A percentile compares a stretch with the other conserved stretches of the same genome.
phyloP scores from a whole-genome alignment of 208 protist genomes.

The Borovskyia barvae region DNA sequence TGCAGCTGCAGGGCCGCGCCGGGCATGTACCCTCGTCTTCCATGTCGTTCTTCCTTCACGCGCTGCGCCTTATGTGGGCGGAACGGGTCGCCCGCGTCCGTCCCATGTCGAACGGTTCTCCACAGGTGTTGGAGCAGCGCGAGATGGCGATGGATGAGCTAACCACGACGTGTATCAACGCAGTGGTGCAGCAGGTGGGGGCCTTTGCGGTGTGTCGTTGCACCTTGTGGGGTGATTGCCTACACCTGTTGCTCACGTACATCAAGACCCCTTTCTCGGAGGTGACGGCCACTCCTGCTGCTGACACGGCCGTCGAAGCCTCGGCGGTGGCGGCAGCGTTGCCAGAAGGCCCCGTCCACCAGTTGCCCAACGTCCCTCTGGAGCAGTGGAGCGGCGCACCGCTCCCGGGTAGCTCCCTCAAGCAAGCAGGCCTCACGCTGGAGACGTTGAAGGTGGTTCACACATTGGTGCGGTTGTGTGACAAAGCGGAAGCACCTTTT shows the following conservation, averaged over 20 bases:
- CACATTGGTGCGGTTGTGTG: conserved; percentile 49
- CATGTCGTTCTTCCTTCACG: conserved; percentile 18
- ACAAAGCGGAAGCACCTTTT: conserved; percentile 48
- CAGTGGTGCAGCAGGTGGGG: conserved; percentile 54
- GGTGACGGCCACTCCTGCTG: not conserved
- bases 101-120: not conserved
- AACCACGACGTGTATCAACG: conserved; percentile 35
- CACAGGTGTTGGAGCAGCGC: not conserved
- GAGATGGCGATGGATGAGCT: conserved; percentile 7
- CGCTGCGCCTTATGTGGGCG: conserved; percentile 11
- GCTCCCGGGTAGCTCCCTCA: no score
- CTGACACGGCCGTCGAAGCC: not conserved
- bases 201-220: conserved; percentile 36
- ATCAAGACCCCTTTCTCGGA: conserved; percentile 31
- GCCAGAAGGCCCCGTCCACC: not conserved
- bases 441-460: conserved; percentile 43
- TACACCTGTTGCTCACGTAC: conserved; percentile 28
- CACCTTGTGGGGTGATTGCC: conserved; percentile 64
- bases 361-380: no score
- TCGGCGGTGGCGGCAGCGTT: not conserved
- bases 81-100: not conserved
- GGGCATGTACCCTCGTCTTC: conserved; percentile 16
- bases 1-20: conserved; percentile 10
- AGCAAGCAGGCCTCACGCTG: no score
- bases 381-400: no score